These are phyloP conservation scores for Monilinia polystroma DNA, from an alignment of 2,329 filamentous ascomycete species.

Conservation along the genomic window DNA sequence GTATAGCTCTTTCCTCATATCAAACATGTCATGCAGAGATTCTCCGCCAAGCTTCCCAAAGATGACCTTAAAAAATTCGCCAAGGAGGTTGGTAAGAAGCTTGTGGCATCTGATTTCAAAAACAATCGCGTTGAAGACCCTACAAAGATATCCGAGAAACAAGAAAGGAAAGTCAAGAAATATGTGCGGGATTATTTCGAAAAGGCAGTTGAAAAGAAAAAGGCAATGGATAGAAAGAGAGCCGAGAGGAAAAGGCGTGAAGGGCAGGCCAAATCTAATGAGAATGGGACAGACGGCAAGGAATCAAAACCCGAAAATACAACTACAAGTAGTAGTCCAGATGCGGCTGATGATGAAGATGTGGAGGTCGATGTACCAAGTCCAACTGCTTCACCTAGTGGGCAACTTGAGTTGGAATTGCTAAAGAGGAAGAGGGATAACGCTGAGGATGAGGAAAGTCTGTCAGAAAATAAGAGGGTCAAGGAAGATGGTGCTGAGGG, in stretches of 20 bases:
- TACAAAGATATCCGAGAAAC: conserved; percentile 71
- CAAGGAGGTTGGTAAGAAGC: conserved; percentile 76
- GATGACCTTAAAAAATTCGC: conserved; percentile 66
- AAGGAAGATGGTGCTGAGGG: conserved; percentile 32
- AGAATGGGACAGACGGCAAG: conserved; percentile 20
- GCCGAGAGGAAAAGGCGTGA: conserved; percentile 43
- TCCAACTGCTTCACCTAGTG: conserved; percentile 14
- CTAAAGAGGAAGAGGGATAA: conserved; percentile 64
- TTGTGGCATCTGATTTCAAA: conserved; percentile 90
- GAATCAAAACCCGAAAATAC: neutral
- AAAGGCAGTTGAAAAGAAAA: conserved; percentile 76
- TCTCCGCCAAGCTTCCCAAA: conserved; percentile 79
- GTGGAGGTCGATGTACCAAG: conserved; percentile 16
- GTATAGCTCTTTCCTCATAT: conserved; percentile 73
- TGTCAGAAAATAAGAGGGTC: conserved; percentile 35
- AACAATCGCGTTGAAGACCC: conserved; percentile 83
- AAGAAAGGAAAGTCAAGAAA: conserved; percentile 77
- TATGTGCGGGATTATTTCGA: conserved; percentile 85
- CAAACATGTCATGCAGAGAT: conserved; percentile 83
- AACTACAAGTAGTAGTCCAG: conserved; percentile 29
- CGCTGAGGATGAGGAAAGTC: conserved; percentile 38
- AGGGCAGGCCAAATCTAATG: conserved; percentile 27
- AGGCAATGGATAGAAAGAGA: conserved; percentile 65
- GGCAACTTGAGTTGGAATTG: conserved; percentile 24
- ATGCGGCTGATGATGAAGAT: conserved; percentile 37